Percentiles rank a stretch among this genome's conserved stretches.
phyloP scores from a whole-genome alignment of 208 protist genomes.

The Endotrypanum monterogeii region DNA sequence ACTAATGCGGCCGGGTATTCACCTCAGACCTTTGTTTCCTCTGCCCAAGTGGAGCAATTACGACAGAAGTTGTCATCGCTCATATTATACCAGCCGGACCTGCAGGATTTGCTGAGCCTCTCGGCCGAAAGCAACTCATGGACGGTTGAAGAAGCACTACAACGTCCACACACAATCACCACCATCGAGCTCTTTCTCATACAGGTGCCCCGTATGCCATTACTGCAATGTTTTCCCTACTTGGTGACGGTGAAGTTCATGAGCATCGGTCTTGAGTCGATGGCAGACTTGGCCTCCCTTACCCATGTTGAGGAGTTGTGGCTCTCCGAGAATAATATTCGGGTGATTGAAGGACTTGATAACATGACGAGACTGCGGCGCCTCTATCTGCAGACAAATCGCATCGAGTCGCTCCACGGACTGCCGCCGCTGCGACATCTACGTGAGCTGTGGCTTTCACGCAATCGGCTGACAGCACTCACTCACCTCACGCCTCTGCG shows the following conservation, averaged over 20 bases:
- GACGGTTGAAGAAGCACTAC: constrained; percentile 68
- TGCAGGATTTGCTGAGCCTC: constrained; percentile 58
- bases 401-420: constrained; percentile 78
- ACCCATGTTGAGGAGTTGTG: constrained; percentile 87
- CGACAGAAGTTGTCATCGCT: constrained; percentile 38
- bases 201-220: constrained; percentile 55
- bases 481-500: constrained; percentile 50
- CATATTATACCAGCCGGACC: constrained; percentile 49
- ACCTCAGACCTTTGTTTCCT: constrained; percentile 16
- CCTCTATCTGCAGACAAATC: constrained; percentile 87
- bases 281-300: constrained; percentile 66
- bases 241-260: constrained; percentile 80
- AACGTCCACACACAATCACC: constrained; percentile 58
- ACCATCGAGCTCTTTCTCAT: constrained; percentile 86
- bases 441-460: constrained; percentile 79
- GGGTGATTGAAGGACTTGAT: constrained; percentile 67
- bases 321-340: constrained; percentile 88
- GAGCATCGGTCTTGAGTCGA: constrained; percentile 71
- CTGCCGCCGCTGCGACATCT: constrained; percentile 72
- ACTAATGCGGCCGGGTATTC: background rate
- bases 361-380: constrained; percentile 69
- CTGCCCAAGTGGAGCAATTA: constrained; percentile 51
- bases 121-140: constrained; percentile 86
- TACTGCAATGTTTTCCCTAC: constrained; percentile 72
- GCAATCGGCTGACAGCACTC: constrained; percentile 65